These are phyloP conservation scores for Hypoxylon fuscum DNA, from an alignment of 495 filamentous ascomycete genomes.

Conservation along the genomic window DNA sequence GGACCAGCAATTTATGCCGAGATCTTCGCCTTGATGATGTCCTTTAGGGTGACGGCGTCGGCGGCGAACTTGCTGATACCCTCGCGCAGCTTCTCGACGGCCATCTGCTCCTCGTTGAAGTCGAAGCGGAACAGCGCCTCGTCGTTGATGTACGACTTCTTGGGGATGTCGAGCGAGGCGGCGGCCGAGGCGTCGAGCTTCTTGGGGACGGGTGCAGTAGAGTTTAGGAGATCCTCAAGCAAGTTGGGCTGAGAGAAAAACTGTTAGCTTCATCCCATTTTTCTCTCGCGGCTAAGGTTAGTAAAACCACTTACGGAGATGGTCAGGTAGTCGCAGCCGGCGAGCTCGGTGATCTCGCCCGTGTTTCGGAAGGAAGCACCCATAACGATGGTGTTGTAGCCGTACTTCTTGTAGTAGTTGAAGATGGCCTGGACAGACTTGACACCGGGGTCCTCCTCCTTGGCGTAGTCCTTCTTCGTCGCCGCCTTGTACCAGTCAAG, in stretches of 20 bases:
- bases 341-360: slow-evolving; percentile 97
- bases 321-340: slow-evolving; percentile 98
- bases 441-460: slow-evolving; percentile 95
- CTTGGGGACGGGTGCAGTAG: slow-evolving; percentile 79
- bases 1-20: slow-evolving; percentile 42
- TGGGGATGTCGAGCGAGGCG: slow-evolving; percentile 74
- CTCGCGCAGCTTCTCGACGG: slow-evolving; percentile 96
- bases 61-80: slow-evolving; percentile 99
- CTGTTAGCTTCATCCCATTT: slow-evolving; percentile 10
- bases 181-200: slow-evolving; percentile 84
- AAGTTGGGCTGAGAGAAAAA: slow-evolving; percentile 74
- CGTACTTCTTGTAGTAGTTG: slow-evolving; percentile 99
- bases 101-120: slow-evolving; percentile 99
- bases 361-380: slow-evolving; percentile 95
- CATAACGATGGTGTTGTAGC: slow-evolving; percentile 99
- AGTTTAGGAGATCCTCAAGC: slow-evolving; percentile 92
- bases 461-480: slow-evolving; percentile 89
- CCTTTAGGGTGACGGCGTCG: slow-evolving; percentile 92
- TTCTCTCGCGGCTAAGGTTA: not conserved
- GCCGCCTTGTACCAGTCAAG: slow-evolving; percentile 99
- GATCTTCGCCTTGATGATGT: slow-evolving; percentile 88
- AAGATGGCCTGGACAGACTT: slow-evolving; percentile 94
- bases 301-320: slow-evolving; percentile 74
- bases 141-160: slow-evolving; percentile 89
- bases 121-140: slow-evolving; percentile 95